Percentiles rank a stretch among this genome's conserved stretches.
Conservation (phyloP, 2,329 filamentous ascomycete species). For the Pyricularia sp. region DNA sequence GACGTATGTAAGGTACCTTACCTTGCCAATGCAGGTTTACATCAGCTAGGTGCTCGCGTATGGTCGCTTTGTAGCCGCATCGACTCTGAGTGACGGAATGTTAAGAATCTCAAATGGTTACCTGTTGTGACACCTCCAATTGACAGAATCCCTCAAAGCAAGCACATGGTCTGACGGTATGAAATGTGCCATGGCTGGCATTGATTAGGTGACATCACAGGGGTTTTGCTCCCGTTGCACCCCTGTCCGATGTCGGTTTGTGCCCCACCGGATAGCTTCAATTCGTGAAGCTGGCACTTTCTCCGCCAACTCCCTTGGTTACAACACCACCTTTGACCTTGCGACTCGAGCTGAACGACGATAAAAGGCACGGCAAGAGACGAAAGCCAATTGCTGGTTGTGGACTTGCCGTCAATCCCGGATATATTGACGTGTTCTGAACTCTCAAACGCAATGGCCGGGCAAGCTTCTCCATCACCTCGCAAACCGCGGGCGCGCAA, state of each 20-base stretch:
- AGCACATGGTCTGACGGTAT: not conserved
- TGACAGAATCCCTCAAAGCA: not conserved
- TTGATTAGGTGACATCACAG: conserved; percentile 7
- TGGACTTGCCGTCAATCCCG: not conserved
- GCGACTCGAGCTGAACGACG: not conserved
- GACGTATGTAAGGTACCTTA: not conserved
- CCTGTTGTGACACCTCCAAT: not conserved
- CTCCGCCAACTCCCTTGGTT: not conserved
- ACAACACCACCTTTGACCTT: not conserved
- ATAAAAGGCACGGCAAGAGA: not conserved
- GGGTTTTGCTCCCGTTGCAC: not conserved
- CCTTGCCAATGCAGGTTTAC: not conserved
- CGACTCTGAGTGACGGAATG: not conserved
- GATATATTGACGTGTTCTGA: not conserved
- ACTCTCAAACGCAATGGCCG: conserved; percentile 29
- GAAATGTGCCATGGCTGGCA: not conserved
- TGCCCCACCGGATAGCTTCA: not conserved
- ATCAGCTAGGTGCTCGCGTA: not conserved
- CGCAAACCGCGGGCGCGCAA: conserved; percentile 50
- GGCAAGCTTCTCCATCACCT: conserved; percentile 34
- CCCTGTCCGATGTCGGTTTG: not conserved
- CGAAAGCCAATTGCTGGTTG: not conserved
- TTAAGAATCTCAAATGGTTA: not conserved
- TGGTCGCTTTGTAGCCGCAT: not conserved
- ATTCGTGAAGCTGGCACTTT: not conserved